These are phyloP conservation scores for Vaccinium darrowii DNA, from an alignment of 148 eudicot genomes.

Conservation along the genomic window DNA sequence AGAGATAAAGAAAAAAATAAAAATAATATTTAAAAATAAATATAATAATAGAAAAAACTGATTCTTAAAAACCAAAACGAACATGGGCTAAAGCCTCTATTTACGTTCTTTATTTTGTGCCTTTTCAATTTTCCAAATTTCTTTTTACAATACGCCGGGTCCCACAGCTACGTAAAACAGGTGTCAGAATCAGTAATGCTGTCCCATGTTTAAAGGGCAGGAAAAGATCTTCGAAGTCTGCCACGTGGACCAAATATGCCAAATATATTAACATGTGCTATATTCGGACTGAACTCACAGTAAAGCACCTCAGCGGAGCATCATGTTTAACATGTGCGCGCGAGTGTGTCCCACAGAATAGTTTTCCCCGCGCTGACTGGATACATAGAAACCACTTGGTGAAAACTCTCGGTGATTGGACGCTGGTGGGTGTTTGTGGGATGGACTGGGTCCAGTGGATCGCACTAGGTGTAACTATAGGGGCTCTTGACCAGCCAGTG, in stretches of 20 bases:
- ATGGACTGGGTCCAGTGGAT: background rate
- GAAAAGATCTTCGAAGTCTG: background rate
- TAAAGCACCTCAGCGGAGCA: background rate
- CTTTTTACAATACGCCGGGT: background rate
- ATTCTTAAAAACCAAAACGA: no score
- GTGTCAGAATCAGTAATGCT: background rate
- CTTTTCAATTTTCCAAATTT: no score
- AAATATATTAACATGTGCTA: no score
- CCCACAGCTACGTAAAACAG: background rate
- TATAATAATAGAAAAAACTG: no score
- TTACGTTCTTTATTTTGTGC: no score
- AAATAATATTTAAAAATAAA: no score
- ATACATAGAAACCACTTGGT: no score
- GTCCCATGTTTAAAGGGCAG: background rate
- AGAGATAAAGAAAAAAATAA: no score
- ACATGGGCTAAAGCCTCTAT: no score
- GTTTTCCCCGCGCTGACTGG: background rate
- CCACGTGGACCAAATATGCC: background rate
- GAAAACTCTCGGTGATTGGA: conserved; percentile 6
- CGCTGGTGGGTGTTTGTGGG: background rate
- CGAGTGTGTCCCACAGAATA: background rate
- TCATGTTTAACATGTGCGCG: conserved; percentile 1
- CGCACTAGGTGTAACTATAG: background rate
- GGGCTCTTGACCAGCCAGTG: no score
- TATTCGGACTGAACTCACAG: background rate